Conservation (phyloP, 192 early-diverging fungal species). For the Umbelopsis sp. region DNA sequence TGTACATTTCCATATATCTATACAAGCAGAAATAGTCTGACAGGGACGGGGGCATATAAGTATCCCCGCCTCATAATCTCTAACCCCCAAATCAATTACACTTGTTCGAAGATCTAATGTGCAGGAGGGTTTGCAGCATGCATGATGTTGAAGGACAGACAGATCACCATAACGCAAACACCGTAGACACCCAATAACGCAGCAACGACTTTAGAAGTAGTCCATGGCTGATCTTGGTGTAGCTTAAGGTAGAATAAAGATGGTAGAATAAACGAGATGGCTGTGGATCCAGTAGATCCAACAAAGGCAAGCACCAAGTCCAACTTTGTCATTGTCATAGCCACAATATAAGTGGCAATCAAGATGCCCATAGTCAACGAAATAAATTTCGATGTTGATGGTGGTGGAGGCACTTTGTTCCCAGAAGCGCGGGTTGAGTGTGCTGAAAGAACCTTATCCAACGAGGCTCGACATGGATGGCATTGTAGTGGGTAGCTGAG, state of each 20-base stretch:
- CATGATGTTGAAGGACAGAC: slow-evolving; percentile 68
- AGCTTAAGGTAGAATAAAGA: slow-evolving; percentile 92
- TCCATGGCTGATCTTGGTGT: slow-evolving; percentile 65
- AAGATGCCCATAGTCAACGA: slow-evolving; percentile 73
- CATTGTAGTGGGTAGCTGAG: slow-evolving; percentile 93
- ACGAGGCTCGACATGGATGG: slow-evolving; percentile 86
- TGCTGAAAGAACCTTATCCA: slow-evolving; percentile 80
- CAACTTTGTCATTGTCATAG: slow-evolving; percentile 78
- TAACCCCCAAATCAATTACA: not conserved
- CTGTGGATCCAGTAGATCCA: slow-evolving; percentile 95
- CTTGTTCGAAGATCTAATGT: not conserved
- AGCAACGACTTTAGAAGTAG: slow-evolving; percentile 64
- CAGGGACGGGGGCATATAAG: no score
- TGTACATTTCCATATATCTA: no score
- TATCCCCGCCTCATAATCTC: not conserved
- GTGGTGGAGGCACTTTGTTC: slow-evolving; percentile 31
- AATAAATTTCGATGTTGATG: slow-evolving; percentile 57
- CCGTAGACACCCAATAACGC: slow-evolving; percentile 70
- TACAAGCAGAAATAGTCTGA: no score
- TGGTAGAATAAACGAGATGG: slow-evolving; percentile 95
- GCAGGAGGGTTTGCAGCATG: not conserved
- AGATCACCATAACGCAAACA: slow-evolving; percentile 77
- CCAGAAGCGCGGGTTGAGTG: slow-evolving; percentile 19
- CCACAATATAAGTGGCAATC: slow-evolving; percentile 68
- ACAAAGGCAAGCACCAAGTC: slow-evolving; percentile 89